These are phyloP conservation scores for Cordyceps militaris DNA, from an alignment of 2,329 filamentous ascomycete genomes.

Conservation along the genomic window DNA sequence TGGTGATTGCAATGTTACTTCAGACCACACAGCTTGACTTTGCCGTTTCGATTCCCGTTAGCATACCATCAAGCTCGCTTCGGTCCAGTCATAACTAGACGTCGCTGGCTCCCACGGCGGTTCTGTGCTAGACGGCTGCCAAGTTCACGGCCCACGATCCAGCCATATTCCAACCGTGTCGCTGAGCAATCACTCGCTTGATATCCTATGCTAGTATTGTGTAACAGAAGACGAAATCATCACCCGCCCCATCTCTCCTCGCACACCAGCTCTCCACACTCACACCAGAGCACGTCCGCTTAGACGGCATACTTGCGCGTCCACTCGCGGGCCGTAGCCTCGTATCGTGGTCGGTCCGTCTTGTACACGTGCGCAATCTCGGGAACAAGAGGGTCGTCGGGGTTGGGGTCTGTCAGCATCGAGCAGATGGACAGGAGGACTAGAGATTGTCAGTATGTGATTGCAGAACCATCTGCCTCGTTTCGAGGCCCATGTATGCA, in stretches of 20 bases:
- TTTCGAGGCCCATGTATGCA: not conserved
- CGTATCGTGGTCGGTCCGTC: constrained; percentile 92
- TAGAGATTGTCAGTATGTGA: constrained; percentile 29
- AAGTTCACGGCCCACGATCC: not conserved
- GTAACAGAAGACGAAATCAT: constrained; percentile 11
- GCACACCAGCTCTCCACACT: not conserved
- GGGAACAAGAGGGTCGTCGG: constrained; percentile 94
- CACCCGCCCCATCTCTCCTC: constrained; percentile 1
- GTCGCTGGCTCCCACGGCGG: not conserved
- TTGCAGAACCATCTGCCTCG: not conserved
- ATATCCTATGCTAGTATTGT: constrained; percentile 13
- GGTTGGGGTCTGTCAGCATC: constrained; percentile 99
- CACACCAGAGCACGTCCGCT: constrained; percentile 15
- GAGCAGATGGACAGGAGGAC: constrained; percentile 98
- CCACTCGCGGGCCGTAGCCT: constrained; percentile 95
- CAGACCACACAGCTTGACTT: constrained; percentile 21
- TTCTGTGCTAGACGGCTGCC: not conserved
- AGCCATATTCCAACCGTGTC: constrained; percentile 12
- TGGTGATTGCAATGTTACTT: constrained; percentile 30
- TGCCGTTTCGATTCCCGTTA: constrained; percentile 17
- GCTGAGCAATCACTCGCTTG: constrained; percentile 12
- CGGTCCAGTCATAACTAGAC: not conserved
- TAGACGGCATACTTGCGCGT: constrained; percentile 98
- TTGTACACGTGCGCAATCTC: constrained; percentile 99
- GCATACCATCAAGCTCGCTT: not conserved